These are phyloP conservation scores for Setaria italica DNA, from an alignment of 202 grass and related monocot genomes.

Conservation along the genomic window DNA sequence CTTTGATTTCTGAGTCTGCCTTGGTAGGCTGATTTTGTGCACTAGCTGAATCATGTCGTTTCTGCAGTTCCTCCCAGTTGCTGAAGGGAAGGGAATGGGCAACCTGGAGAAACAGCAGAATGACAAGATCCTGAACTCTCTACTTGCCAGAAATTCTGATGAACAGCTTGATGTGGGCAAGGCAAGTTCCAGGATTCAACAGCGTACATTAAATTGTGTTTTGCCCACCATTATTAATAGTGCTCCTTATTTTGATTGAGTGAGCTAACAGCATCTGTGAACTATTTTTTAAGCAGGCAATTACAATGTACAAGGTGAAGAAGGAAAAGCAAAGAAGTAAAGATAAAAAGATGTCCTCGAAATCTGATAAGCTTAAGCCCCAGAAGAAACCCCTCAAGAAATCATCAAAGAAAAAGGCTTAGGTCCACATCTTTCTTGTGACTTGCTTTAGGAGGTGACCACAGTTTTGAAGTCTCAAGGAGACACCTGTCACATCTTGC, in stretches of 20 bases:
- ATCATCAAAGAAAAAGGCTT: constrained; percentile 62
- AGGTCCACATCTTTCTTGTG: constrained; percentile 19
- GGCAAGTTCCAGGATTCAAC: constrained; percentile 53
- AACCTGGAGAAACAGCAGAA: constrained; percentile 85
- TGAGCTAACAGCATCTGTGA: constrained; percentile 12
- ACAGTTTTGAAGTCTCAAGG: constrained; percentile 27
- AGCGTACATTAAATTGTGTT: background rate
- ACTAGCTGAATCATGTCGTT: constrained; percentile 5
- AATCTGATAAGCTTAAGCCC: constrained; percentile 73
- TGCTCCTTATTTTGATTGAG: constrained; percentile 18
- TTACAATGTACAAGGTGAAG: constrained; percentile 95
- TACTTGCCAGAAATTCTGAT: constrained; percentile 71
- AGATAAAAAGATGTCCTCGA: constrained; percentile 51
- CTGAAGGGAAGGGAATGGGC: constrained; percentile 92
- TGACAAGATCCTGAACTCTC: constrained; percentile 80
- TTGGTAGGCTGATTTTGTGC: constrained; percentile 2
- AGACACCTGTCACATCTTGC: constrained; percentile 17
- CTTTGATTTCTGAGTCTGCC: constrained; percentile 11
- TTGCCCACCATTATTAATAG: background rate
- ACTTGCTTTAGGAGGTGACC: constrained; percentile 26
- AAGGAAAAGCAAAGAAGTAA: constrained; percentile 92
- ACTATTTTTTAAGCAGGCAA: constrained; percentile 64
- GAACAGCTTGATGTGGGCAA: constrained; percentile 91
- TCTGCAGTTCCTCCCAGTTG: constrained; percentile 87
- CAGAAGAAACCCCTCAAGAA: constrained; percentile 80